Evolutionary conservation across 179 eudicot genomes (phyloP), one percentile per base, ranked within the genome.

Genomic region (Beta corolliflora): DNA sequence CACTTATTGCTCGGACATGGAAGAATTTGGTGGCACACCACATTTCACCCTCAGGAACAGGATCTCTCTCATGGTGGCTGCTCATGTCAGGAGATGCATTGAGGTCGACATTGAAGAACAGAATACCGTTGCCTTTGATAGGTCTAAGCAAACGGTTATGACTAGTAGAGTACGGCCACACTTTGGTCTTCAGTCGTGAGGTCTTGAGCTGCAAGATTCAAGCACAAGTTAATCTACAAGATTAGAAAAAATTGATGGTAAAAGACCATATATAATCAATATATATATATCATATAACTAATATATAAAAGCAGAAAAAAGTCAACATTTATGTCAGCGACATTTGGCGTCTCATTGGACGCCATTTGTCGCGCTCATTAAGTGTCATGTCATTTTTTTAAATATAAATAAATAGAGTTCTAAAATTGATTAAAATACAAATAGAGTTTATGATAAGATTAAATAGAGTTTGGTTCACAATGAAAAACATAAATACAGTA

Each of bases 11-110:
- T 83, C 87, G 87, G 69, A 95, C 72, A 78, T 90, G 80, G 76
- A 94, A 87, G 65, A 87, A 53, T 84, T 94, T 95, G 75, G 90
- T 80, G 76, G 92, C 96, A 67, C 86, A 92, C 99, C 98, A 94
- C 89, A 94, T 82, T 50, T 93, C 92, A 44, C 97, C 99, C 71
- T 91, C 84, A 66, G 82, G 69, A 68, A 95, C 87, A 29, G 99
- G 96, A 70, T 89, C 85, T 75, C 99, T 84, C 48, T 87, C 88
- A 74, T 94, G 99, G 79, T 54, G 67, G 83, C 98, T 94, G 19
- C 83, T 90, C 60, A 65, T 80, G 86, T 95, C 99, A 23, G 90
- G 91, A 61, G 96, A 81, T 58, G 93, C 90, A 84, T 90, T 90
- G n/a, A 85, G 94, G 79, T 86, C 92, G 84, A 81, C 87, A 77